These are phyloP conservation scores for Penstemon eatonii DNA, from an alignment of 257 asterid genomes.

Conservation along the genomic window DNA sequence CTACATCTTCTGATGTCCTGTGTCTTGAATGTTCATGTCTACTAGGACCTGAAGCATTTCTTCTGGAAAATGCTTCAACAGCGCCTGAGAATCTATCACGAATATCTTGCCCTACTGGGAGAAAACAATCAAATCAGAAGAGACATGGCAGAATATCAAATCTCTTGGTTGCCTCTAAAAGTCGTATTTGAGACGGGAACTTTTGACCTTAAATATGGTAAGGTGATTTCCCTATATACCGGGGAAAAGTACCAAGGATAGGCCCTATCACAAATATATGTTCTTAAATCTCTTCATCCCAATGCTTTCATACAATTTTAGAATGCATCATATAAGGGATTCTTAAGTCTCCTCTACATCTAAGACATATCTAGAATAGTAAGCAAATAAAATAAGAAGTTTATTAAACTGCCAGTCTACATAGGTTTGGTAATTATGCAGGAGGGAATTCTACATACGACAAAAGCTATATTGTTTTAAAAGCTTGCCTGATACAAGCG, in stretches of 20 bases:
- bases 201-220: neutral
- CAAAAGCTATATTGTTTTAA: neutral
- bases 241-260: neutral
- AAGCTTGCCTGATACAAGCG: neutral
- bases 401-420: neutral
- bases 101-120: constrained; percentile 47
- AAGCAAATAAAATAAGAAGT: neutral
- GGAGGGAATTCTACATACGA: neutral
- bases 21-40: constrained; percentile 58
- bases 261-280: constrained; percentile 5
- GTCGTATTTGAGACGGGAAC: neutral
- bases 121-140: constrained; percentile 7
- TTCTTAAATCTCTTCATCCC: neutral
- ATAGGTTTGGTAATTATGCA: neutral
- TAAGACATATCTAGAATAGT: neutral
- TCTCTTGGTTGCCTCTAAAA: constrained; percentile 1
- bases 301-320: neutral
- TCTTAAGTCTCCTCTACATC: neutral
- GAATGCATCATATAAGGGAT: neutral
- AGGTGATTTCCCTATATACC: neutral
- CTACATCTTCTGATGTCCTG: constrained; percentile 50
- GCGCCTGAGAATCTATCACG: constrained; percentile 56
- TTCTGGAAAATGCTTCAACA: constrained; percentile 59
- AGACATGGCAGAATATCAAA: neutral
- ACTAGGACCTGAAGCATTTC: constrained; percentile 54